Evolutionary conservation across 2,329 filamentous ascomycete species (phyloP).

Genomic region (Didymella arachidicola): DNA sequence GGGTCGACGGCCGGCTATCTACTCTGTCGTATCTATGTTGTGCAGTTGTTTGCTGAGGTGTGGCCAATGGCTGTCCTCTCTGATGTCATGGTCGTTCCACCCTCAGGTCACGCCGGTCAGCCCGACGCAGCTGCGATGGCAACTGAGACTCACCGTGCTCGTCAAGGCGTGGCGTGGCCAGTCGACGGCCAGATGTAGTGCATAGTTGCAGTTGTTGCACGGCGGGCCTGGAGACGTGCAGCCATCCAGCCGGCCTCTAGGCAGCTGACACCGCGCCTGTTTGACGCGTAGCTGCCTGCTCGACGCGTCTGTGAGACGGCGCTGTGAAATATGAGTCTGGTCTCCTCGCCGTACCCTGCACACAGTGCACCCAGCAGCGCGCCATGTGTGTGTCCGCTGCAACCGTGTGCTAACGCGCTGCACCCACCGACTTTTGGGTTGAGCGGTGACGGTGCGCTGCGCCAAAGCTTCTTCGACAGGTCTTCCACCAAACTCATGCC

Average conservation of each 20-base stretch:
- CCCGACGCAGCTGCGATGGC: conserved; percentile 5
- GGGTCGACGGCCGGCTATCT: conserved; percentile 7
- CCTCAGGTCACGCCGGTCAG: conserved; percentile 44
- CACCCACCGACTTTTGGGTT: conserved; percentile 19
- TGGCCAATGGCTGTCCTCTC: conserved; percentile 3
- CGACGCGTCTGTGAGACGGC: conserved; percentile 21
- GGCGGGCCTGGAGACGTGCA: not conserved
- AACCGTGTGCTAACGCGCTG: conserved; percentile 20
- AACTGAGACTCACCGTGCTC: conserved; percentile 11
- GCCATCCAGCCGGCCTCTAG: conserved; percentile 4
- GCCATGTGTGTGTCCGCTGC: conserved; percentile 15
- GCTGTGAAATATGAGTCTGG: conserved; percentile 15
- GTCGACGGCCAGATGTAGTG: conserved; percentile 7
- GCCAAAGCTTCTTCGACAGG: conserved; percentile 21
- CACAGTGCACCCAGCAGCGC: conserved; percentile 19
- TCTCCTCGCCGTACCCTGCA: conserved; percentile 17
- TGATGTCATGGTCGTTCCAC: conserved; percentile 41
- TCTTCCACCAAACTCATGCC: conserved; percentile 12
- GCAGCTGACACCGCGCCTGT: conserved; percentile 29
- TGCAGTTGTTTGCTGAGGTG: conserved; percentile 13
- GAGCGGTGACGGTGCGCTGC: conserved; percentile 14
- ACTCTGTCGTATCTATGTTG: conserved; percentile 12
- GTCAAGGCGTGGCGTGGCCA: conserved; percentile 8
- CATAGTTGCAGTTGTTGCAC: conserved; percentile 12
- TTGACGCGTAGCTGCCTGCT: conserved; percentile 18